Base-by-base conservation (phyloP, 148 eudicot species). In the Rhododendron mucronatum region DNA sequence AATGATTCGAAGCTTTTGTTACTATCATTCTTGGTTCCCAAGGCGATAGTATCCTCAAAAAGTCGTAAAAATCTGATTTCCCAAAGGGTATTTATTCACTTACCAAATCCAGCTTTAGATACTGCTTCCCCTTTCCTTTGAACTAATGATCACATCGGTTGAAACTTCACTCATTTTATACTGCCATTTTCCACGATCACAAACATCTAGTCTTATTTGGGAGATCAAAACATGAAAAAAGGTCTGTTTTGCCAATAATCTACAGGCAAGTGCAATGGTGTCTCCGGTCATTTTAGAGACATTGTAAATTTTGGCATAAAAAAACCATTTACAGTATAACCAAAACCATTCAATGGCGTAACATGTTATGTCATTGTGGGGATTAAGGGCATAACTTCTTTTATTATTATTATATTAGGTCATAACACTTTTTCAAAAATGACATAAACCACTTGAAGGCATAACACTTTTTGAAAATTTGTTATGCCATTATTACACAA, bases 131-230 rank as follows among this genome's bases (percentile, higher is more conserved):
- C 39, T 11, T 4, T 71, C 76, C 76, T 71, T 71, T 30, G 39
- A 11, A 21, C 69, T 23, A 84, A 74, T 84, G 30, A 74, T 51
- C 45, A 71, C 63, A 53, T 51, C 30, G 48, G n/a, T 73, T 73
- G 57, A 50, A 51, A 41, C 33, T 71, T 48, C 21, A 28, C 65
- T 37, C 11, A 28, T 35, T 16, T 51, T 11, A 7, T 74, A 21
- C n/a, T 74, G 33, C 48, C 6, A 3, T 73, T 84, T n/a, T 51
- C 15, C 39, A 73, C n/a, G 53, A 73, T 74, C 50, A 33, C 73
- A 35, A 73, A 48, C 57, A 73, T 41, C 41, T 86, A 82, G 82
- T 86, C 88, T 82, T 75, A 55, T 57, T 47, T 26, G 39, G 16
- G 7, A 51, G 18, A 55, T 69, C 55, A 71, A 71, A 84, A 71